Evolutionary conservation across 2,329 filamentous ascomycete genomes (phyloP), one percentile per base, ranked within the genome.

Genomic region (Sordariomycetes sp.): DNA sequence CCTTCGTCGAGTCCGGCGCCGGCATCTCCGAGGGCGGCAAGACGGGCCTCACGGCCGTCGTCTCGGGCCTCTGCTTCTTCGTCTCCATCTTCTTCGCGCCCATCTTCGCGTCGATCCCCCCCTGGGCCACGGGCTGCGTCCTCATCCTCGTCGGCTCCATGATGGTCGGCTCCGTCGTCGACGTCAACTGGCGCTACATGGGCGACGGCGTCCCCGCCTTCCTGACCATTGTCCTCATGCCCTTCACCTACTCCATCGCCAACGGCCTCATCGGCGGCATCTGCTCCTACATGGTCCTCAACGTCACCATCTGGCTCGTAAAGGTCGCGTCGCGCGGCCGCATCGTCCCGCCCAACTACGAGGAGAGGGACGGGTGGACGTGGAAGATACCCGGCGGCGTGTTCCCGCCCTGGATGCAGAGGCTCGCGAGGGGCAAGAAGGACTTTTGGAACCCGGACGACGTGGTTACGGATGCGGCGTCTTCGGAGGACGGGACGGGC

Each of bases 131-230:
- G 0, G 90, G 90, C 53, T 90, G 87, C 67, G 90, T 90, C n/a
- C 78, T 95, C 28, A 79, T 95, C 63, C 82, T 95, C 45, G 89
- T 95, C 57, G 90, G 90, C n/a, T 84, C 85, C 22, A 86, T 95
- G 78, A 95, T 95, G 90, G 83, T 86, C 58, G 80, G 82, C 60
- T 79, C 87, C 1, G 87, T 87, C 13, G 81, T 81, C 17, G 86
- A 94, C 61, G 91, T 95, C 75, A 95, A 95, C 76, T 95, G 90
- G 90, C 76, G 76, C 53, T 95, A 95, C 70, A 76, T 89, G 60
- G 89, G 89, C 56, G 90, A 95, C 67, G 85, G 88, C 1, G 78
- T 95, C 25, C 90, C 90, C 0, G 89, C 90, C 2, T 95, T 95
- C 72, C 74, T 95, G 39, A 90, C 87, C 55, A 86, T 95, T 61